phyloP scores from a whole-genome alignment of 345 rosid species.

The Melaleuca alternifolia region DNA sequence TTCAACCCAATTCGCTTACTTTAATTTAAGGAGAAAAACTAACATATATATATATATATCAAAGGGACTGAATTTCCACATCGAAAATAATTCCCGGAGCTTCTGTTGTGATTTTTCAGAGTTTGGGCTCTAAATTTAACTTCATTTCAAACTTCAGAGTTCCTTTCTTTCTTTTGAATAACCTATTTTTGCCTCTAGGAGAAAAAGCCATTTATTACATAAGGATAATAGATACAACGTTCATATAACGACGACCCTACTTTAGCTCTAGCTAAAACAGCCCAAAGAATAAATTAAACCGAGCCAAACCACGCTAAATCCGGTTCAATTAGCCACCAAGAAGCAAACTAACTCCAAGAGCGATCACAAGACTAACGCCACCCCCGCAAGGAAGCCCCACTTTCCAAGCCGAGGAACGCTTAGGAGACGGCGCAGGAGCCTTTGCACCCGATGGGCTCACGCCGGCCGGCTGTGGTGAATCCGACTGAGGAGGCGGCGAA shows the following conservation, averaged over 20 bases:
- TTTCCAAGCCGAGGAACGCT: background rate
- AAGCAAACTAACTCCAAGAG: constrained; percentile 4
- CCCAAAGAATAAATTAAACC: background rate
- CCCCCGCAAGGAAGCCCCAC: background rate
- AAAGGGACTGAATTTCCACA: background rate
- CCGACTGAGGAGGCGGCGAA: background rate
- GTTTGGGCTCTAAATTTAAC: background rate
- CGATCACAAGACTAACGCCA: constrained; percentile 6
- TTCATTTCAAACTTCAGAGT: background rate
- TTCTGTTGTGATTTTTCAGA: no score
- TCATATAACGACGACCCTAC: background rate
- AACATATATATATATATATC: background rate
- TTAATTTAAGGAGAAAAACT: background rate
- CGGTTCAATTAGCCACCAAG: background rate
- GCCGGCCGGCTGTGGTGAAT: background rate
- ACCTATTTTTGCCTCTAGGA: background rate
- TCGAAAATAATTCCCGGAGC: no score
- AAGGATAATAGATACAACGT: background rate
- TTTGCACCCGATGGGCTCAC: background rate
- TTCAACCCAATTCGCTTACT: background rate
- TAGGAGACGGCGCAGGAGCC: constrained; percentile 24
- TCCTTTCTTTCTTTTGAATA: background rate
- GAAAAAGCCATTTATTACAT: background rate
- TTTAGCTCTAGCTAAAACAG: background rate
- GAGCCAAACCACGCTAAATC: background rate